Percentiles rank a stretch among this genome's conserved stretches.
phyloP scores from a whole-genome alignment of 306 rosid genomes.

The Crotalaria pallida region DNA sequence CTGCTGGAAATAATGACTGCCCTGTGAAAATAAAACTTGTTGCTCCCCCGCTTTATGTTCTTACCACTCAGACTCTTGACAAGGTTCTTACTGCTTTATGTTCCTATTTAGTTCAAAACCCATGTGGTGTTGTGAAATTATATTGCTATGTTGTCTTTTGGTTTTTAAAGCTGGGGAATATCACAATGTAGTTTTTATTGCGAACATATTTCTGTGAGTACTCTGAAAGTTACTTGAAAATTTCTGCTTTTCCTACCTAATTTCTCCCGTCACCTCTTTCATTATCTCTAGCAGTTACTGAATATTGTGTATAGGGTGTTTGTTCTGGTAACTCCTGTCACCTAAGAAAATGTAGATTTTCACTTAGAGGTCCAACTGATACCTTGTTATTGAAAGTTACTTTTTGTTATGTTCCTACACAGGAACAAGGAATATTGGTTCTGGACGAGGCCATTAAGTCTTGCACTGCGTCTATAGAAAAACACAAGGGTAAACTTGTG shows the following conservation, averaged over 20 bases:
- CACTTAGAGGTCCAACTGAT: neutral
- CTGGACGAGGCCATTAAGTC: conserved; percentile 62
- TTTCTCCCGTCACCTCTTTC: neutral
- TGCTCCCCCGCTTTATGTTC: conserved; percentile 95
- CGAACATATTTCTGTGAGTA: neutral
- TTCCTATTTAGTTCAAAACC: neutral
- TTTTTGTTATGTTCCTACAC: conserved; percentile 15
- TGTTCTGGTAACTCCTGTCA: neutral
- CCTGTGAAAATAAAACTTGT: conserved; percentile 97
- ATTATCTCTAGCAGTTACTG: neutral
- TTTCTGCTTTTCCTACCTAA: neutral
- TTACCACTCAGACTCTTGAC: conserved; percentile 96
- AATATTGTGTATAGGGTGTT: neutral
- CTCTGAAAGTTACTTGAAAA: neutral
- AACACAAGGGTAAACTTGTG: conserved; percentile 77
- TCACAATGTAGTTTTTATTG: neutral
- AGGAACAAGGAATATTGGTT: conserved; percentile 93
- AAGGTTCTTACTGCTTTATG: conserved; percentile 53
- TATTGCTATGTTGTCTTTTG: neutral
- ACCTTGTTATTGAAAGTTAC: neutral
- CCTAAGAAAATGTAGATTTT: neutral
- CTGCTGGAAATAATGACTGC: conserved; percentile 84
- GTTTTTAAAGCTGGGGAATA: neutral
- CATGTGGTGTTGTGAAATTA: neutral
- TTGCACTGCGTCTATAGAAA: conserved; percentile 75